Evolutionary conservation across 352 stramenopile genomes (phyloP).

Genomic region (Phytophthora multivora): DNA sequence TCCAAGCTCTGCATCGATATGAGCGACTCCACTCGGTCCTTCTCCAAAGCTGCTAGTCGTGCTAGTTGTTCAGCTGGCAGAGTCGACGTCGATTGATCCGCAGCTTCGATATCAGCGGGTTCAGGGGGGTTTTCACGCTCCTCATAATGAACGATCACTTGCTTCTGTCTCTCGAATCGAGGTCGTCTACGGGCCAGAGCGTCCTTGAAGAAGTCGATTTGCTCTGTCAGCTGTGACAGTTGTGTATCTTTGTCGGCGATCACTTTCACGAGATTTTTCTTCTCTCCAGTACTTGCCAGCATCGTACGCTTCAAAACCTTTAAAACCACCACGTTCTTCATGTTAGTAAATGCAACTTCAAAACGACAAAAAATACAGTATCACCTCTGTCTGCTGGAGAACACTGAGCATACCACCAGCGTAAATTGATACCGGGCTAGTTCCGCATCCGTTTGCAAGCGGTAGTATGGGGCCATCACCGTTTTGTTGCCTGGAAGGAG

Average conservation of each 20-base stretch:
- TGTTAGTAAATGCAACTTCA: not conserved
- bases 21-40: conserved; percentile 26
- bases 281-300: conserved; percentile 47
- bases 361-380: not conserved
- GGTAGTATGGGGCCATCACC: conserved; percentile 7
- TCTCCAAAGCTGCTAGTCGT: conserved; percentile 19
- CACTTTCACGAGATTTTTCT: conserved; percentile 31
- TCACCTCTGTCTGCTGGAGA: conserved; percentile 56
- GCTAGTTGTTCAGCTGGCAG: conserved; percentile 9
- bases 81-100: not conserved
- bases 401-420: conserved; percentile 46
- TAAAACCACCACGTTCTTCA: too few relatives aligned
- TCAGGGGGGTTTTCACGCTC: not conserved
- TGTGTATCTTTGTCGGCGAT: conserved; percentile 40
- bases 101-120: not conserved
- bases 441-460: conserved; percentile 48
- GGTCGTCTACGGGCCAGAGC: conserved; percentile 43
- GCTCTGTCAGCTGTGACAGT: conserved; percentile 41
- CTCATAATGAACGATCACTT: not conserved
- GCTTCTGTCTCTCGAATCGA: conserved; percentile 9
- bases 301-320: conserved; percentile 47
- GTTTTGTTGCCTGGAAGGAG: conserved; percentile 3
- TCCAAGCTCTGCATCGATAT: conserved; percentile 21
- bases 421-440: conserved; percentile 50
- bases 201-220: conserved; percentile 72